These are phyloP conservation scores for Saccharomycopsis hybrid DNA, from an alignment of 1,139 yeast species.

Conservation along the genomic window DNA sequence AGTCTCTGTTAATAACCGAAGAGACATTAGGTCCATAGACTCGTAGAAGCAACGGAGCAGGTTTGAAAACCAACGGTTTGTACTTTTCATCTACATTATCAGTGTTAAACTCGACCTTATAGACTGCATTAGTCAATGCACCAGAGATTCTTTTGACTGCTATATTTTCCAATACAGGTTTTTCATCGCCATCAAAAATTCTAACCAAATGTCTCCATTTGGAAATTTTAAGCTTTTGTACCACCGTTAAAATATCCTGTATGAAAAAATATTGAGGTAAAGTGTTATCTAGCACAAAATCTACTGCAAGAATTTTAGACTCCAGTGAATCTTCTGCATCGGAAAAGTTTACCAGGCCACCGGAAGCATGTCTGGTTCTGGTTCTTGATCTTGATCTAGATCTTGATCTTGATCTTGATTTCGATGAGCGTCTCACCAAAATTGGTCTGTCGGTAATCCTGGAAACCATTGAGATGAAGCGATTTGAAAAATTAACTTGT, in stretches of 20 bases:
- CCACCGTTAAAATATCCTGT: conserved; percentile 65
- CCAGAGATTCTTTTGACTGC: conserved; percentile 71
- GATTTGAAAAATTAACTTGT: too few relatives aligned
- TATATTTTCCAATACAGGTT: conserved; percentile 34
- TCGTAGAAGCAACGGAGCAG: conserved; percentile 54
- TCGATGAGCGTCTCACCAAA: conserved; percentile 14
- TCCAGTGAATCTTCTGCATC: conserved; percentile 4
- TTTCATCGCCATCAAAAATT: conserved; percentile 18
- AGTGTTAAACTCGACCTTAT: conserved; percentile 43
- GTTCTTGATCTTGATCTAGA: conserved; percentile 19
- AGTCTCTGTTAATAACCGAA: conserved; percentile 76
- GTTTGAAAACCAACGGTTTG: conserved; percentile 21
- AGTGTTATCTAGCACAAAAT: conserved; percentile 50
- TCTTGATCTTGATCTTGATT: conserved; percentile 16
- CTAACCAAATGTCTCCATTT: conserved; percentile 56
- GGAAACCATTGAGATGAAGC: conserved; percentile 19
- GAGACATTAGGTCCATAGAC: conserved; percentile 91
- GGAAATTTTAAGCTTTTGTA: conserved; percentile 59
- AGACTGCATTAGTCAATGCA: conserved; percentile 88
- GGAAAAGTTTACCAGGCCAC: too few relatives aligned
- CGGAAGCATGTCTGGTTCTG: conserved; percentile 1
- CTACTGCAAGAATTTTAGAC: conserved; percentile 11
- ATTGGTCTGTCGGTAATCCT: conserved; percentile 16
- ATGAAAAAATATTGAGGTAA: conserved; percentile 80
- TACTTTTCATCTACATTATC: conserved; percentile 32